Evolutionary conservation across 2,329 filamentous ascomycete species (phyloP), one percentile per base, ranked within the genome.

Genomic region (Eurotiales sp.): DNA sequence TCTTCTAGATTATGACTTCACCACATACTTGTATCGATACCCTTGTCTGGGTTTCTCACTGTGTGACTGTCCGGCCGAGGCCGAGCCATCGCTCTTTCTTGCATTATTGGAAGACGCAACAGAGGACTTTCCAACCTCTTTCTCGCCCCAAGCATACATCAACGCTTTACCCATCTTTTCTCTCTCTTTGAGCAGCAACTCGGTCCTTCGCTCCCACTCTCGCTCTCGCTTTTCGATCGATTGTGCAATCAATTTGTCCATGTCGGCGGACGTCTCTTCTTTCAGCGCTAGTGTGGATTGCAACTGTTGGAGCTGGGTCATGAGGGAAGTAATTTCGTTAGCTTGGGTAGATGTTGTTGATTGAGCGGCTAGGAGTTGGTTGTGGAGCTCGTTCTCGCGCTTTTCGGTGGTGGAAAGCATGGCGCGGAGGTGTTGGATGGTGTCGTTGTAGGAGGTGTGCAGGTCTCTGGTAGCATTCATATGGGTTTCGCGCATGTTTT

Each of bases 161-260:
- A 73, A 59, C 6, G 64, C 68, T 39, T 68, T 69, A 3, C 63
- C 61, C 68, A 73, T 70, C 25, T 61, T 60, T 22, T 73, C 70
- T 8, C 69, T 61, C 36, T 73, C 72, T 50, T 65, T 67, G 10
- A 74, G 64, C 7, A 74, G 56, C 11, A 71, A 54, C 43, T 73
- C 65, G 2, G 72, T 61, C 4, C 72, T 66, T 0, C 66, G 61
- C 51, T 72, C 64, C 72, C 72, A 75, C 48, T 71, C 69, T 21
- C 66, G 65, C 57, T 75, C 72, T 29, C 71, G 64, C 55, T 69
- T 71, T 43, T 72, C 69, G 12, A 72, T 63, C 0, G 70, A 69
- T 41, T 63, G 59, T 8, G 68, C 65, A 46, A 75, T 70, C 32
- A 68, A 66, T 49, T 64, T 57, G 54, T 74, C 72, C 15, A 74